Evolutionary conservation across 2,329 filamentous ascomycete genomes (phyloP), one percentile per base, ranked within the genome.

Genomic region (Drechslera avenae): DNA sequence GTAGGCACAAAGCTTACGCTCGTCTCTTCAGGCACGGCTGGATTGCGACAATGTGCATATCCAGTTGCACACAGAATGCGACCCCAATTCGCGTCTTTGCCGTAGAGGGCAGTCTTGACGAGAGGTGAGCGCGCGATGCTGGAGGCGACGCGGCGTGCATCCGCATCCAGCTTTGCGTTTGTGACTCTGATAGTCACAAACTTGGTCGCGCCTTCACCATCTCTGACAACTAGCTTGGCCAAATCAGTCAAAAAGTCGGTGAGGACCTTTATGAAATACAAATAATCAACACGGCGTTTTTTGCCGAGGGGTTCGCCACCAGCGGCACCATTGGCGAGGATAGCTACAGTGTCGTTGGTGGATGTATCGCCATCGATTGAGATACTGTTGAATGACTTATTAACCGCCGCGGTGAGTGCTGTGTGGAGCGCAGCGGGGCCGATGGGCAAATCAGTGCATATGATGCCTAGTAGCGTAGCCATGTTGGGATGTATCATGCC

Each of bases 401-500:
- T 85, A 47, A 91, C 87, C 36, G 92, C 89, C 60, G 85, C 79
- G 51, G 81, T 85, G 36, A 97, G 86, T 12, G 94, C 81, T 0
- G 81, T 74, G 40, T 86, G 84, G 52, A 97, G 83, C 8, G 88
- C 81, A 1, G 75, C 70, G 3, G 89, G 80, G 0, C 85, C 81
- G 66, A 97, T 84, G 23, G 91, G 89, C 1, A 88, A 93, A 65
- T 99, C 94, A 12, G 94, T 99, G 67, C 90, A 91, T 67, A 97
- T 83, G 54, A 97, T 88, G 46, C 90, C 91, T 30, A 99, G 85
- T 28, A 97, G 83, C 1, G 94, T 99, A 23, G 91, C 94, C 92
- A 99, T 96, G 79, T 99, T 97, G 39, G 94, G 94, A 71, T 97
- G 92, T 73, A 99, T 96, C 94, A 99, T 99, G 68, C 94, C 94